Conservation (phyloP, 768 basidiomycete genomes). For the Porphyrellus cyaneotinctus region DNA sequence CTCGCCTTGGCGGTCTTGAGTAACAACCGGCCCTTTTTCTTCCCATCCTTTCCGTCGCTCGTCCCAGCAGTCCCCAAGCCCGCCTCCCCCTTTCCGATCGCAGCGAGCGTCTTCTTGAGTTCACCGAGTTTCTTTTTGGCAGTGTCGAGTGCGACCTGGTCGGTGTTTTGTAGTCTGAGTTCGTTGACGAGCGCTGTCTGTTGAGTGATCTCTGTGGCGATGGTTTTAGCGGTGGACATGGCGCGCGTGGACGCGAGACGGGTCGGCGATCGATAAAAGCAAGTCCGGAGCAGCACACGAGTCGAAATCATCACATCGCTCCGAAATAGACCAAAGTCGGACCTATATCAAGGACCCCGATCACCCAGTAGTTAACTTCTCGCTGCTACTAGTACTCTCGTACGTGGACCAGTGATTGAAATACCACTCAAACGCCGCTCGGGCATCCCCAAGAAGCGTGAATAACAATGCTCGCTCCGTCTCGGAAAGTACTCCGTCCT, state of each 20-base stretch:
- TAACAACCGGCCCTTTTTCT: conserved; percentile 66
- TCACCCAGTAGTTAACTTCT: conserved; percentile 9
- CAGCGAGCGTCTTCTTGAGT: conserved; percentile 54
- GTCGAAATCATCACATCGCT: conserved; percentile 20
- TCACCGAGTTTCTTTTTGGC: conserved; percentile 68
- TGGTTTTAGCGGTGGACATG: conserved; percentile 42
- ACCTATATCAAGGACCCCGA: conserved; percentile 14
- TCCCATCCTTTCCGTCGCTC: conserved; percentile 40
- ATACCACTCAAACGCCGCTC: conserved; percentile 21
- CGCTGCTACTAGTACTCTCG: neutral
- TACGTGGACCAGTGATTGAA: conserved; percentile 9
- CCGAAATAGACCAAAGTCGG: conserved; percentile 4
- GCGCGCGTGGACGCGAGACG: conserved; percentile 18
- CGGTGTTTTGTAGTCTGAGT: conserved; percentile 53
- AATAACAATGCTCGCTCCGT: conserved; percentile 10
- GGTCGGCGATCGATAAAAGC: conserved; percentile 34
- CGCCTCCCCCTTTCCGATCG: conserved; percentile 34
- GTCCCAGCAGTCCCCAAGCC: conserved; percentile 33
- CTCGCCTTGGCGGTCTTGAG: conserved; percentile 89
- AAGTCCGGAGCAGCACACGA: conserved; percentile 17
- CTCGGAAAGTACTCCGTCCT: conserved; percentile 1
- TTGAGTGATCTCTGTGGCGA: conserved; percentile 52
- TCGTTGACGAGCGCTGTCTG: conserved; percentile 59
- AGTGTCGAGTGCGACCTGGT: conserved; percentile 49
- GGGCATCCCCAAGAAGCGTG: conserved; percentile 23